These are phyloP conservation scores for Podaxis mareebaensis DNA, from an alignment of 768 basidiomycete species.

Conservation along the genomic window DNA sequence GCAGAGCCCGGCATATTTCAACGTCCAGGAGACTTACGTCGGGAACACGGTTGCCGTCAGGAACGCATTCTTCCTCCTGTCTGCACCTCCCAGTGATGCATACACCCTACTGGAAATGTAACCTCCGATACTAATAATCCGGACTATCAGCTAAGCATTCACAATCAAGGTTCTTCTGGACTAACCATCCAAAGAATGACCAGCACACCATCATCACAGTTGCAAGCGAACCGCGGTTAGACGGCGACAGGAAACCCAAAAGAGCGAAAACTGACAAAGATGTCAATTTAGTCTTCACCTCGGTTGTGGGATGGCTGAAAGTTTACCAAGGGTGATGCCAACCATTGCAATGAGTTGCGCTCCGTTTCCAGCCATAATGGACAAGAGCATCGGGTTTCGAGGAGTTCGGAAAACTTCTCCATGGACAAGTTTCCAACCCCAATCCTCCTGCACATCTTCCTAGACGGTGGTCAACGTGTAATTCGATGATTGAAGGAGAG, in stretches of 20 bases:
- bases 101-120: slow-evolving; percentile 87
- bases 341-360: slow-evolving; percentile 86
- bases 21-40: slow-evolving; percentile 50
- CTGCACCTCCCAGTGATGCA: slow-evolving; percentile 72
- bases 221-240: slow-evolving; percentile 91
- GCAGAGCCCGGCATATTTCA: background rate
- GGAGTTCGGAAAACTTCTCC: slow-evolving; percentile 95
- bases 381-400: slow-evolving; percentile 69
- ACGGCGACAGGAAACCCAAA: slow-evolving; percentile 91
- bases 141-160: background rate
- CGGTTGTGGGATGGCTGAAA: background rate
- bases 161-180: background rate
- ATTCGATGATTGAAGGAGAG: background rate
- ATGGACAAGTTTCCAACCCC: slow-evolving; percentile 97
- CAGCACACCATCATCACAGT: slow-evolving; percentile 95
- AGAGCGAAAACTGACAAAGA: slow-evolving; percentile 75
- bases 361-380: slow-evolving; percentile 90
- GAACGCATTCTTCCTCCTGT: slow-evolving; percentile 81
- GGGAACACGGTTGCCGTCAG: slow-evolving; percentile 88
- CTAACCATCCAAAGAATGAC: slow-evolving; percentile 88
- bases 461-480: slow-evolving; percentile 25
- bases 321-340: slow-evolving; percentile 76
- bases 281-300: background rate
- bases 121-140: slow-evolving; percentile 67
- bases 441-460: slow-evolving; percentile 98